These are phyloP conservation scores for Salix suchowensis DNA, from an alignment of 345 rosid genomes.

Conservation along the genomic window DNA sequence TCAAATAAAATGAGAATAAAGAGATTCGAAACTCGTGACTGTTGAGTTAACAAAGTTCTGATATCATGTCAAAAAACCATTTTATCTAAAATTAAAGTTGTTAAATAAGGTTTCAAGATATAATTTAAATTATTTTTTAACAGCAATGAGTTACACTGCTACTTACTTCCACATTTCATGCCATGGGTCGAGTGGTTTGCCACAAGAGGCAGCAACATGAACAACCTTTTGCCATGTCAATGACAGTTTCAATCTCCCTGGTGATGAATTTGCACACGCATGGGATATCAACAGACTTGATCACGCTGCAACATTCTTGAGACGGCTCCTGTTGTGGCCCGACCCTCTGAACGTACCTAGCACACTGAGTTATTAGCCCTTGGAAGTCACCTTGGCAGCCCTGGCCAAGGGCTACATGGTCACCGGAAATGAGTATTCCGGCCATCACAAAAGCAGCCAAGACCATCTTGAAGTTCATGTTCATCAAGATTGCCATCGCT, in stretches of 20 bases:
- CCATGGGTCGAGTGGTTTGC: conserved; percentile 33
- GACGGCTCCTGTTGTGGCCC: conserved; percentile 27
- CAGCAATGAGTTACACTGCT: not conserved
- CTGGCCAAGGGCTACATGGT: not conserved
- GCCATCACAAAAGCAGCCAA: not conserved
- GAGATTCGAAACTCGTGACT: no score
- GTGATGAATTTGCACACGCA: conserved; percentile 34
- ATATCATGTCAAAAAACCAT: no score
- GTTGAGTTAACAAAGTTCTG: no score
- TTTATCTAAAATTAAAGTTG: no score
- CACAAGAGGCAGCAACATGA: conserved; percentile 38
- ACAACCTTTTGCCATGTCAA: conserved; percentile 47
- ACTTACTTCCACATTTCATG: conserved; percentile 42
- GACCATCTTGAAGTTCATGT: not conserved
- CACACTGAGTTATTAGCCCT: conserved; percentile 13
- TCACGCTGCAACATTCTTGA: conserved; percentile 10
- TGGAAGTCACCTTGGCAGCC: conserved; percentile 16
- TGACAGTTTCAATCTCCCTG: conserved; percentile 9
- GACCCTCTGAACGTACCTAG: not conserved
- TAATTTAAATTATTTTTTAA: no score
- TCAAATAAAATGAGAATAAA: no score
- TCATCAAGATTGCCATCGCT: not conserved
- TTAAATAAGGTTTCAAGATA: no score
- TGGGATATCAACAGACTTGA: conserved; percentile 21
- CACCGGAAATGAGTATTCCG: not conserved